Evolutionary conservation across 1,284 basidiomycete species (phyloP), one percentile per base, ranked within the genome.

Genomic region (Kalmanozyma brasiliensis): DNA sequence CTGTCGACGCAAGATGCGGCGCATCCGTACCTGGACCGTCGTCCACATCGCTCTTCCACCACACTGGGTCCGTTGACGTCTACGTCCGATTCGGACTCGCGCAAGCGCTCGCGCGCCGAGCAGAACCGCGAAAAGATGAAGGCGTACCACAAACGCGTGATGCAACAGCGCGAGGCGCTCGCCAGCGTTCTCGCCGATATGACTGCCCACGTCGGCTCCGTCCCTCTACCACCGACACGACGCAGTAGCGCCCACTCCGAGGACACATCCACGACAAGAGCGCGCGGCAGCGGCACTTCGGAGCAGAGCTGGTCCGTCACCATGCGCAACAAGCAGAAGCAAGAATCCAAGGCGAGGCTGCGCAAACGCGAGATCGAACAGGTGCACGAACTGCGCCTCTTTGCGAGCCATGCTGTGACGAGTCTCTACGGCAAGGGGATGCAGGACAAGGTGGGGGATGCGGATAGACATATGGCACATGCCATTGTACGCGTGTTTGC

Each of bases 111-210:
- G 9, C 59, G 65, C 3, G 65, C 59, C 9, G 65, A 68, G 38
- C 65, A 62, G 43, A 68, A 68, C n/a, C 58, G 65, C 23, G 59
- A 62, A 45, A 68, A 68, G 49, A 68, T 68, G 65, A 68, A 62
- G 44, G 65, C 65, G 7, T 68, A 68, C 33, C 65, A 68, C 37
- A 30, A 55, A 16, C 37, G 65, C 8, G 65, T 68, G 11, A 68
- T 68, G 65, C 65, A 68, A 43, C 65, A 68, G 32, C n/a, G 65
- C 19, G 65, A 68, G 16, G 53, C 59, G 14, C 58, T 68, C 14
- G 42, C 53, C 17, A 53, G 46, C n/a, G 42, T 62, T 13, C 59
- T 68, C 2, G 43, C 46, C 2, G 65, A 68, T 7, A 23, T 68
- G 46, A 36, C 49, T 9, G 30, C 51, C n/a, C 51, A 61, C 35